phyloP scores from a whole-genome alignment of 202 grass and related monocot genomes.

The Zizania palustris region DNA sequence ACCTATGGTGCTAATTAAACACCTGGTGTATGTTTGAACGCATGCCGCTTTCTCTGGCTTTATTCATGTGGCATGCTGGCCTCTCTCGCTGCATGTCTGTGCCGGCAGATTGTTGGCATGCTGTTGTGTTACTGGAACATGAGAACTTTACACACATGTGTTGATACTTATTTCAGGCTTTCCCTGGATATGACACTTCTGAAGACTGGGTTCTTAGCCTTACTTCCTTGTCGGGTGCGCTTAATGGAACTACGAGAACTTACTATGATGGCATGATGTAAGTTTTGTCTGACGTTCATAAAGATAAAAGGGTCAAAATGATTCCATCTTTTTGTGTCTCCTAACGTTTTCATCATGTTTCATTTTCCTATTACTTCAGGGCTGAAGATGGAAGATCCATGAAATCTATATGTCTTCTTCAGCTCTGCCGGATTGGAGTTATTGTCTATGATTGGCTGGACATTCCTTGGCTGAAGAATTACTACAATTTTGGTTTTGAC shows the following conservation, averaged over 20 bases:
- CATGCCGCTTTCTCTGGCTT: slow-evolving; percentile 7
- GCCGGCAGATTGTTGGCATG: slow-evolving; percentile 29
- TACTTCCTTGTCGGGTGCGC: slow-evolving; percentile 80
- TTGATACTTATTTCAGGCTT: slow-evolving; percentile 31
- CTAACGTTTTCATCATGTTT: neutral
- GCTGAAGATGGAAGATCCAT: slow-evolving; percentile 48
- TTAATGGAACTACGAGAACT: slow-evolving; percentile 81
- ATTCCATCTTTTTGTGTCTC: too few species aligned
- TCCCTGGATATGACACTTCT: slow-evolving; percentile 53
- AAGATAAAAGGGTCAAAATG: too few species aligned
- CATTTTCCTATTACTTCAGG: neutral
- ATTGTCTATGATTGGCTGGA: slow-evolving; percentile 84
- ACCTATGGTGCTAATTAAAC: slow-evolving; percentile 26
- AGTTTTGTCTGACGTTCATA: neutral
- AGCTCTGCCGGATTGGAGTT: slow-evolving; percentile 60
- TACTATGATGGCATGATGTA: slow-evolving; percentile 74
- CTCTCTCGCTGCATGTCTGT: slow-evolving; percentile 41
- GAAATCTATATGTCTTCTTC: slow-evolving; percentile 55
- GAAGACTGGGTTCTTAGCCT: slow-evolving; percentile 82
- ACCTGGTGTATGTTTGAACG: slow-evolving; percentile 30
- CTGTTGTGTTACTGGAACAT: neutral
- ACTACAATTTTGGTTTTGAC: slow-evolving; percentile 88
- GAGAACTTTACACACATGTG: too few species aligned
- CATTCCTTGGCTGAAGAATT: slow-evolving; percentile 55
- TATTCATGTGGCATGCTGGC: slow-evolving; percentile 20